Evolutionary conservation across 345 rosid species (phyloP).

Genomic region (Alliaria petiolata): DNA sequence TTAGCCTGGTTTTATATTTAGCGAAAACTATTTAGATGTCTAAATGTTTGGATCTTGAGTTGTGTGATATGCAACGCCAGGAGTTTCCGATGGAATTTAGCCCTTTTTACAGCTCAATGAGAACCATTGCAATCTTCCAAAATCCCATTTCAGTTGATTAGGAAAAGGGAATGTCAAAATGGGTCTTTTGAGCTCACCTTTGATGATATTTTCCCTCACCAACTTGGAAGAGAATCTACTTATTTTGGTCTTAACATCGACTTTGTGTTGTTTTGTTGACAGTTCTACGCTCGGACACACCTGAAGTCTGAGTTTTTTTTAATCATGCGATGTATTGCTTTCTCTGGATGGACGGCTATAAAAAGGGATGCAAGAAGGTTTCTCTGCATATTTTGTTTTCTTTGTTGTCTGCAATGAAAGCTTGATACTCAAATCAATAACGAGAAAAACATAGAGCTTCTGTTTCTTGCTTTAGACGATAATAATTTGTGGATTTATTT

Average conservation of each 20-base stretch:
- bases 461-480: neutral
- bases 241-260: too few species aligned
- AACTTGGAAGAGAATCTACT: too few species aligned
- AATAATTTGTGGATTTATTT: neutral
- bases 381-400: neutral
- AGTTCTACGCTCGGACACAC: constrained; percentile 22
- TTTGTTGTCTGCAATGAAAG: neutral
- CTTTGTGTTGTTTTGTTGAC: neutral
- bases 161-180: too few species aligned
- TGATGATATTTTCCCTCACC: too few species aligned
- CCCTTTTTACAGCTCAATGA: too few species aligned
- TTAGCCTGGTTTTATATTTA: neutral
- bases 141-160: neutral
- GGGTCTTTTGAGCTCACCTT: too few species aligned
- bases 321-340: neutral
- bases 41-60: neutral
- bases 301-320: constrained; percentile 6
- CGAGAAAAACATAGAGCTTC: neutral
- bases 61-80: neutral
- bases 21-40: neutral
- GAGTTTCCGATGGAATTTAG: too few species aligned
- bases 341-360: neutral
- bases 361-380: neutral
- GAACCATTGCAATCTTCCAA: neutral
- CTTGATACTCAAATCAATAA: neutral